Evolutionary conservation across 805 yeast species (phyloP), one percentile per base, ranked within the genome.

Genomic region (Myxozyma geophila): DNA sequence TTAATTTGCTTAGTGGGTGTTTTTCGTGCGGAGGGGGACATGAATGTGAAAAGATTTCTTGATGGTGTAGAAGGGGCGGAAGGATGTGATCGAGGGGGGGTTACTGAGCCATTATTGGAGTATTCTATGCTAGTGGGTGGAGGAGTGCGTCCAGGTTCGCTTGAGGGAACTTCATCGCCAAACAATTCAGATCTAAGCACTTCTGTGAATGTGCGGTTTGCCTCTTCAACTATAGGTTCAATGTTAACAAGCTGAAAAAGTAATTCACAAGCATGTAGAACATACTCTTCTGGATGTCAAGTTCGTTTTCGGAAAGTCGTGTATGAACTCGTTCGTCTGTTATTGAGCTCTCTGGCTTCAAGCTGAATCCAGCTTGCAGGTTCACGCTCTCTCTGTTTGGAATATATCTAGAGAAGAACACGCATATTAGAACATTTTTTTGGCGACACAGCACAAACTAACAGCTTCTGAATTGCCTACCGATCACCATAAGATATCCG

Each of bases 361-460:
- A 76, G 63, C 86, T 83, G 74, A 86, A 88, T 7, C 97, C 97
- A 0, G 97, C 91, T 71, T 90, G 95, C 15, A 93, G 78, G 71
- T 91, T 96, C 33, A 91, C 83, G 0, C 96, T 97, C 1, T 90
- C 86, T 54, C 99, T 78, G 64, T 84, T 86, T 5, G 99, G 99
- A 35, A 95, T 90, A 74, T 79, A 75, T 92, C 99, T 67, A 46
- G 17, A 23, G 13, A 7, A 10, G 1, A 28, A 7, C 1, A 19
- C 13, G 43, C 47, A 21, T 17, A 28, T 48, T 9, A 48, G 37
- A 15, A 28, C 10, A 47, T 1, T 19, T 19, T 15, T 15, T 5
- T 17, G 12, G 28, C 48, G 5, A 15, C 35, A n/a, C 28, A 21
- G 13, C 1, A 35, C 35, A 21, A 2, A 6, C 28, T 17, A 2